These are phyloP conservation scores for Geotrichum macrosporum DNA, from an alignment of 1,139 yeast species.

Conservation along the genomic window DNA sequence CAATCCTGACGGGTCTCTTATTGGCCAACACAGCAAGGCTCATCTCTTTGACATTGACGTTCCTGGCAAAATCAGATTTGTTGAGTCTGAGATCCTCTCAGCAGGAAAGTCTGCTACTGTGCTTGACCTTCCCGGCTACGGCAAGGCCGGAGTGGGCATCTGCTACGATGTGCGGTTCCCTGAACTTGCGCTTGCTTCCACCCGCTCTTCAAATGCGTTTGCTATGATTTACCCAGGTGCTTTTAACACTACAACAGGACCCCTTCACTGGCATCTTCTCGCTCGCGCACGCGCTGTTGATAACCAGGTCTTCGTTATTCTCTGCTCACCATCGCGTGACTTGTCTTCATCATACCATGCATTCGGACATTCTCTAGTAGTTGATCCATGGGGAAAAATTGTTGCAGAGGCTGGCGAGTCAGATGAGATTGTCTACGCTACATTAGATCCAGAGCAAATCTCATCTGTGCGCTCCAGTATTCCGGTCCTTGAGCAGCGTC, in stretches of 20 bases:
- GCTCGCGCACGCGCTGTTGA: constrained; percentile 88
- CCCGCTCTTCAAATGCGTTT: constrained; percentile 45
- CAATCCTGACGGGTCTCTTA: constrained; percentile 61
- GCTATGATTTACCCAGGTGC: constrained; percentile 96
- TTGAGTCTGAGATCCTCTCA: constrained; percentile 69
- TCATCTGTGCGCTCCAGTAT: constrained; percentile 62
- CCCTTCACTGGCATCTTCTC: constrained; percentile 85
- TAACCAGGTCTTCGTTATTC: constrained; percentile 71
- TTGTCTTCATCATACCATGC: constrained; percentile 73
- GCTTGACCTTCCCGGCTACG: constrained; percentile 61
- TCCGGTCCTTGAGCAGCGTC: constrained; percentile 74
- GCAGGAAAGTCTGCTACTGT: constrained; percentile 82
- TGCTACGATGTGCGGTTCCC: constrained; percentile 93
- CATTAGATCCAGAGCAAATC: constrained; percentile 61
- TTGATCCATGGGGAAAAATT: constrained; percentile 78
- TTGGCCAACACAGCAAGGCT: constrained; percentile 83
- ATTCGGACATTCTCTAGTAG: constrained; percentile 85
- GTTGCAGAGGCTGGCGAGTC: constrained; percentile 80
- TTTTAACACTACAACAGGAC: constrained; percentile 92
- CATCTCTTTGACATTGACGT: constrained; percentile 90
- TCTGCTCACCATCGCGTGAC: constrained; percentile 89
- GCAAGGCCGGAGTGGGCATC: constrained; percentile 81
- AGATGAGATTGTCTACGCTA: constrained; percentile 78
- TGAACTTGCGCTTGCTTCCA: constrained; percentile 63
- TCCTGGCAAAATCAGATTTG: constrained; percentile 81